phyloP scores from a whole-genome alignment of 2,329 filamentous ascomycete species.

The Peltaster fructicola region DNA sequence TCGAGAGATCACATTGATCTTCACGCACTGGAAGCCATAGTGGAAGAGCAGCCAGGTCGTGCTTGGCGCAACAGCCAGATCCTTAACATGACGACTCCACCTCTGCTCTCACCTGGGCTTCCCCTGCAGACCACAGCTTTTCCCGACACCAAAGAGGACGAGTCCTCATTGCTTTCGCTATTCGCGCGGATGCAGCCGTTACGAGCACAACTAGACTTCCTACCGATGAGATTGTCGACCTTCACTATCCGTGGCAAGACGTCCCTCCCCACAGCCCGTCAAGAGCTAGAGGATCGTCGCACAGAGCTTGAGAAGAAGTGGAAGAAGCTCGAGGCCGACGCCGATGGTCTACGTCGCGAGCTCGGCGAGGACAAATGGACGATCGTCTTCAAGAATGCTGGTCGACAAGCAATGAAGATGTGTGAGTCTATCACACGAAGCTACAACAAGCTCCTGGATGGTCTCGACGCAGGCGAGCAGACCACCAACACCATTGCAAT shows the following conservation, averaged over 20 bases:
- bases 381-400: constrained; percentile 82
- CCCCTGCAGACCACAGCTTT: constrained; percentile 44
- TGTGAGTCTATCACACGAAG: constrained; percentile 86
- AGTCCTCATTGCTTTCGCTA: constrained; percentile 69
- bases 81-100: too few relatives aligned
- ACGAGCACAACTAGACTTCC: constrained; percentile 79
- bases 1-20: constrained; percentile 47
- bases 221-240: constrained; percentile 82
- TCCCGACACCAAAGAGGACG: constrained; percentile 54
- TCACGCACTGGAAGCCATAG: constrained; percentile 78
- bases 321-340: constrained; percentile 75
- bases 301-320: constrained; percentile 66
- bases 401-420: constrained; percentile 87
- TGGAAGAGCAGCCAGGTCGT: constrained; percentile 60
- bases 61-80: constrained; percentile 41
- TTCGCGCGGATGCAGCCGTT: constrained; percentile 94
- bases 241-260: constrained; percentile 63
- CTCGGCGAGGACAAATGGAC: constrained; percentile 93
- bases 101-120: constrained; percentile 39
- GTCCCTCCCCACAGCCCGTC: constrained; percentile 77
- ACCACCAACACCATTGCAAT: constrained; percentile 52
- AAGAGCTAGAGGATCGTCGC: constrained; percentile 65
- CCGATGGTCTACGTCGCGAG: constrained; percentile 74
- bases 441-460: constrained; percentile 63
- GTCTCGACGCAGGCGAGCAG: constrained; percentile 56